Percentiles rank a stretch among this genome's conserved stretches.
phyloP scores from a whole-genome alignment of 2,329 filamentous ascomycete genomes.

The Cercospora berteroae region DNA sequence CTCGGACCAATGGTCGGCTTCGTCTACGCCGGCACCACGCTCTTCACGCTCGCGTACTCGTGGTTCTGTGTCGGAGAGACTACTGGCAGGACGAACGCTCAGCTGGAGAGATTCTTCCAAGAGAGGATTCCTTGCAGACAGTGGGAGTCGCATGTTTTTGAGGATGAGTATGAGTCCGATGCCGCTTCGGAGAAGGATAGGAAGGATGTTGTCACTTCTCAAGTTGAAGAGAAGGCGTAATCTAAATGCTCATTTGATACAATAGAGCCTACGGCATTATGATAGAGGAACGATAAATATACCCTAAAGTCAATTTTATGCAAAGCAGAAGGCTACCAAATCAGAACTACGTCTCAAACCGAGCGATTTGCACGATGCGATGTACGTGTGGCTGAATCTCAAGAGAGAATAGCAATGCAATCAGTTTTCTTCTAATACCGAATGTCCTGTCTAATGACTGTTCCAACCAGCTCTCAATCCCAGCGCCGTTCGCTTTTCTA shows the following conservation, averaged over 20 bases:
- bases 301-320: background rate
- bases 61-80: constrained; percentile 47
- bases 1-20: constrained; percentile 41
- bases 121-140: constrained; percentile 32
- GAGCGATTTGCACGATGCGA: background rate
- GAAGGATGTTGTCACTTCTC: constrained; percentile 7
- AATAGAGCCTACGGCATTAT: background rate
- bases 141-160: constrained; percentile 25
- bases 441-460: background rate
- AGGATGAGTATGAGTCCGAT: constrained; percentile 9
- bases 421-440: background rate
- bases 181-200: constrained; percentile 15
- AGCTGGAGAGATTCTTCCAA: constrained; percentile 44
- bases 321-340: background rate
- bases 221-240: constrained; percentile 13
- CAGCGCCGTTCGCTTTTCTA: background rate
- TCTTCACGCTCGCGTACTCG: constrained; percentile 38
- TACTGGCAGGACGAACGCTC: constrained; percentile 38
- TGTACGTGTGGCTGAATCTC: background rate
- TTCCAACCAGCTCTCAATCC: background rate
- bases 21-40: constrained; percentile 23
- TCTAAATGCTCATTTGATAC: background rate
- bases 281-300: background rate
- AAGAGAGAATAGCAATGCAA: background rate
- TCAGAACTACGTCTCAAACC: background rate